Base-by-base conservation (phyloP, 2,329 filamentous ascomycete genomes). In the Beauveria medogensis region DNA sequence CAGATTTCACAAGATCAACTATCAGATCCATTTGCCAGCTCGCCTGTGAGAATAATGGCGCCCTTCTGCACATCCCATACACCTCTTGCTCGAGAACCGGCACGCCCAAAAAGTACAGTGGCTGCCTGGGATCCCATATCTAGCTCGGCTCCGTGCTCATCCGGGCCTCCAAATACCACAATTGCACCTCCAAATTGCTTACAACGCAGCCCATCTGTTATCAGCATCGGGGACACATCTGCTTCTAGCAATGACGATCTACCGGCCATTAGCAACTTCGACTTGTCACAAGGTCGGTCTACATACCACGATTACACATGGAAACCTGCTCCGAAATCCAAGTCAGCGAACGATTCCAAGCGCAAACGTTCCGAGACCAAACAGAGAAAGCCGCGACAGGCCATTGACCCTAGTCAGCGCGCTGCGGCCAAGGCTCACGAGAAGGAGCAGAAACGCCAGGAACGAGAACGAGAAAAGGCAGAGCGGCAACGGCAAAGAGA, bases 401-500 rank as follows among this genome's bases (percentile, higher is more conserved):
- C 57, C 2, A 30, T 30, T 41, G 57, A 53, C 20, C 28, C 57
- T 3, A 22, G 5, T 18, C 41, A 74, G 14, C 86, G 79, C 66
- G 74, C 75, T 2, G 73, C 76, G 2, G 78, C 77, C 2, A 80
- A 77, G 63, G 82, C 83, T 24, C 75, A 74, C 0, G 83, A 85
- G 52, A 83, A 80, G 62, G 81, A 82, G 63, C 75, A 74, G 24
- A 83, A 84, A 65, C 80, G 82, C 43, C 71, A 75, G 3, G 82
- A 87, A 61, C 85, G 80, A 54, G 80, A 86, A 59, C 73, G 77
- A 0, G 80, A 81, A 54, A 89, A 84, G 67, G 84, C 86, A 60
- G 78, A 83, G 55, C 88, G 83, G 64, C 80, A 79, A 0, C 74
- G 75, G 7, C 84, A 91, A 65, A 90, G 87, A 67, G 81, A 86